Evolutionary conservation across 2,329 filamentous ascomycete genomes (phyloP).

Genomic region (Cordyceps farinosa): DNA sequence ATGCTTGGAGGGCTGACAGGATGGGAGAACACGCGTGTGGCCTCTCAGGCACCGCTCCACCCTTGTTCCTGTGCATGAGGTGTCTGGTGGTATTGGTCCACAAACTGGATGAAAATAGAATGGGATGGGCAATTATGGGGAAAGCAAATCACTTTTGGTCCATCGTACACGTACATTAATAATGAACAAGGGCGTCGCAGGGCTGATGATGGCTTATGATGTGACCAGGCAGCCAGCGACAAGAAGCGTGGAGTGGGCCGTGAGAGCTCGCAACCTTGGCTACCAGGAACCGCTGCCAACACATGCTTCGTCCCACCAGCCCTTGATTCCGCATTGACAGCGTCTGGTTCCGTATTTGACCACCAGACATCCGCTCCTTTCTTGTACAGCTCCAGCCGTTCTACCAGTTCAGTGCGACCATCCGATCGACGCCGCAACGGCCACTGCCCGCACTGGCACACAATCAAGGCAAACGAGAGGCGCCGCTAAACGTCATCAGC

Average conservation of each 20-base stretch:
- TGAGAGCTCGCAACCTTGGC: neutral
- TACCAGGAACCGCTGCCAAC: neutral
- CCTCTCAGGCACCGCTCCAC: neutral
- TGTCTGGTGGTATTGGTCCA: no score
- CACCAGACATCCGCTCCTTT: neutral
- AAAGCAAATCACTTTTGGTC: no score
- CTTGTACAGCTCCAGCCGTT: neutral
- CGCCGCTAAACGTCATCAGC: conserved; percentile 4
- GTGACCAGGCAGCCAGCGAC: no score
- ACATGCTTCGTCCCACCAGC: neutral
- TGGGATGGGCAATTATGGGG: no score
- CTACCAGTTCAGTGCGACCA: neutral
- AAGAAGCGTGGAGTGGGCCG: neutral
- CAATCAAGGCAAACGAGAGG: conserved; percentile 1
- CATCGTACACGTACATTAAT: no score
- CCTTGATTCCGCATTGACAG: neutral
- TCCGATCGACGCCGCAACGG: neutral
- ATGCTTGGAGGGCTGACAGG: neutral
- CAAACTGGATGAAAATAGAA: no score
- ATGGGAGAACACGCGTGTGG: neutral
- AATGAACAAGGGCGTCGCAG: no score
- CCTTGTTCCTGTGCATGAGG: neutral
- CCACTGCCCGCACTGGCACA: neutral
- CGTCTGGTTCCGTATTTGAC: neutral
- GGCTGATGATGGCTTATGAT: no score